Conservation (phyloP, 495 filamentous ascomycete species). For the Sordaria brevicollis region DNA sequence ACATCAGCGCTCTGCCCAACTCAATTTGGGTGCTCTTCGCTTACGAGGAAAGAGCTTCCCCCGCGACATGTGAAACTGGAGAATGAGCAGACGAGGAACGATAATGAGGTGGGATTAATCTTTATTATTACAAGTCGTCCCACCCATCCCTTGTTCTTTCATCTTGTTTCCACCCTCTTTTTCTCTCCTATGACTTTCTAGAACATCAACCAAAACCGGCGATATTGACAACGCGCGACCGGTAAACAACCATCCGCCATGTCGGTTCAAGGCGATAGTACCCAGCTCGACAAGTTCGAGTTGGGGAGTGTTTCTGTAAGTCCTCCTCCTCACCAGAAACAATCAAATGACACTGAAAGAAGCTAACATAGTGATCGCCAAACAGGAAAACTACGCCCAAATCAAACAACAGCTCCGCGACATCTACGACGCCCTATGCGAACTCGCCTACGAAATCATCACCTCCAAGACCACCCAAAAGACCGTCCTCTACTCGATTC, state of each 20-base stretch:
- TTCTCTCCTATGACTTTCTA: neutral
- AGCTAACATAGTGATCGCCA: neutral
- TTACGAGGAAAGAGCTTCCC: neutral
- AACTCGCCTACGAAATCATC: constrained; percentile 13
- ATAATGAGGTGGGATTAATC: neutral
- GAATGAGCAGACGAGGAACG: no score
- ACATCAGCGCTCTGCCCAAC: neutral
- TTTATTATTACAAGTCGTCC: neutral
- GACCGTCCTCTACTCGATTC: constrained; percentile 59
- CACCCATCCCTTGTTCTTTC: neutral
- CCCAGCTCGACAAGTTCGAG: neutral
- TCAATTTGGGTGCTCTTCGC: neutral
- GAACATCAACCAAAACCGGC: neutral
- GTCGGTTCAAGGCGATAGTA: neutral
- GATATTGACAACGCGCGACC: neutral
- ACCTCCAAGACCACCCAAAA: constrained; percentile 57
- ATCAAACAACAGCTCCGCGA: neutral
- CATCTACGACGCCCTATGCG: constrained; percentile 32
- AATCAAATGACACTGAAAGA: neutral
- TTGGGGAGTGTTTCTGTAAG: neutral
- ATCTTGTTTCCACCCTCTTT: neutral
- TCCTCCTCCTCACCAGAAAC: neutral
- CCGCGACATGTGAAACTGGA: neutral
- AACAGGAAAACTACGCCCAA: neutral
- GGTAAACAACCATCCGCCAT: neutral